These are phyloP conservation scores for Hyphopichia fennica DNA, from an alignment of 1,139 yeast genomes.

Conservation along the genomic window DNA sequence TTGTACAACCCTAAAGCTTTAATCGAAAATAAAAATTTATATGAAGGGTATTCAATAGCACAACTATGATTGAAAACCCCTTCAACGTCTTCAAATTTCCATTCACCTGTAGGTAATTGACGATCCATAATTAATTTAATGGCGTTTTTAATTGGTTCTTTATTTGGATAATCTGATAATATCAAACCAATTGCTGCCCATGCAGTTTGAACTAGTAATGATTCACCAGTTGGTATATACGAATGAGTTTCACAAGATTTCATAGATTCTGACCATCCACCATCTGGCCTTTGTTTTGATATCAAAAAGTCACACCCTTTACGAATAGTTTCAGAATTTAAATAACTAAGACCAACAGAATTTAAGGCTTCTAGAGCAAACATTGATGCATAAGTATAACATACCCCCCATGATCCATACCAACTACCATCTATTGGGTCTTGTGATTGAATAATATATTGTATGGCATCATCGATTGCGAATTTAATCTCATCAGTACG, in stretches of 20 bases:
- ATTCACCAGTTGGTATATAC: slow-evolving; percentile 59
- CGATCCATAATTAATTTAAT: slow-evolving; percentile 62
- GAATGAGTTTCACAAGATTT: slow-evolving; percentile 79
- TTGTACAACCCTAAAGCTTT: slow-evolving; percentile 86
- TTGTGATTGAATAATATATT: slow-evolving; percentile 70
- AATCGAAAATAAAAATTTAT: slow-evolving; percentile 84
- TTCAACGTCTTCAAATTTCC: slow-evolving; percentile 82
- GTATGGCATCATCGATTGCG: slow-evolving; percentile 72
- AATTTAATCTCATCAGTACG: slow-evolving; percentile 60
- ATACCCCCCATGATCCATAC: slow-evolving; percentile 99
- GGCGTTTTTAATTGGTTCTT: slow-evolving; percentile 61
- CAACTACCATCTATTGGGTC: slow-evolving; percentile 78
- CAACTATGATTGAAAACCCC: slow-evolving; percentile 93
- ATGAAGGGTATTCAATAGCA: slow-evolving; percentile 95
- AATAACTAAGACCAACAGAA: slow-evolving; percentile 65
- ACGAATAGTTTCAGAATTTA: slow-evolving; percentile 59
- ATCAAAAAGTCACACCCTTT: slow-evolving; percentile 85
- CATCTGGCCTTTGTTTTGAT: slow-evolving; percentile 75
- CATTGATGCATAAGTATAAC: slow-evolving; percentile 96
- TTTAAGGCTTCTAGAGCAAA: slow-evolving; percentile 92
- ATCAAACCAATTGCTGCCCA: slow-evolving; percentile 89
- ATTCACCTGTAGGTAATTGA: slow-evolving; percentile 79
- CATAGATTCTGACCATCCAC: slow-evolving; percentile 97
- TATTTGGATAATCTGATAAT: slow-evolving; percentile 78
- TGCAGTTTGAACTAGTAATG: slow-evolving; percentile 86